Conservation (phyloP, 2,329 filamentous ascomycete genomes). For the Talaromyces marneffei region DNA sequence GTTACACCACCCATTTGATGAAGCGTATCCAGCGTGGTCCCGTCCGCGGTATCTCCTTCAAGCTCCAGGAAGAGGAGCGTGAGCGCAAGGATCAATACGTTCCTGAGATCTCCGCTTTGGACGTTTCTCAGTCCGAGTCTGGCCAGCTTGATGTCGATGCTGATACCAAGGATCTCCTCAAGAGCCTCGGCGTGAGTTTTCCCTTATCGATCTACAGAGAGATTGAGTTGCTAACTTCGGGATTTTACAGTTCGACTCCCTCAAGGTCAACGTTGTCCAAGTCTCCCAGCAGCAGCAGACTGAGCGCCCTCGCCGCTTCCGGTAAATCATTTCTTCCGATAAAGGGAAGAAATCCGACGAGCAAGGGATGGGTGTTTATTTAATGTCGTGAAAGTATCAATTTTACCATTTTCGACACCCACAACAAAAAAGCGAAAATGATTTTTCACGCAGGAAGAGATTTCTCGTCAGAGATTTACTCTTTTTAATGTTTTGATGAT, state of each 20-base stretch:
- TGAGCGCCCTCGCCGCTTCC: constrained; percentile 77
- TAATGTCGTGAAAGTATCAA: not conserved
- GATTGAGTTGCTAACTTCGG: not conserved
- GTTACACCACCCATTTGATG: constrained; percentile 98
- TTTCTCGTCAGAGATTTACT: not conserved
- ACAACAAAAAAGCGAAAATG: not conserved
- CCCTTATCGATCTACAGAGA: not conserved
- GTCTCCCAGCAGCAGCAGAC: constrained; percentile 81
- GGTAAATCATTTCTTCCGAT: constrained; percentile 22
- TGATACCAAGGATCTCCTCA: constrained; percentile 98
- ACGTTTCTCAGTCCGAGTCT: constrained; percentile 91
- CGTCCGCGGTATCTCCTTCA: constrained; percentile 99
- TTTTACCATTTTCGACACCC: not conserved
- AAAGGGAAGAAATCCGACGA: not conserved
- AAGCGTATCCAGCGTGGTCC: constrained; percentile 99
- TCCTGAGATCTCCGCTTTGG: constrained; percentile 95
- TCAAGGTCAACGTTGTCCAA: constrained; percentile 91
- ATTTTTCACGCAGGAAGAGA: not conserved
- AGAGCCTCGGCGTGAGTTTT: constrained; percentile 90
- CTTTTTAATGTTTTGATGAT: constrained; percentile 5
- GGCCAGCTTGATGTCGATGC: constrained; percentile 91
- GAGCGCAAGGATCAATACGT: constrained; percentile 99
- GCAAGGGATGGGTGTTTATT: not conserved
- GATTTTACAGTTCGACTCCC: constrained; percentile 74
- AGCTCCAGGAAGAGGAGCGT: constrained; percentile 99